Evolutionary conservation across 768 basidiomycete species (phyloP), one percentile per base, ranked within the genome.

Genomic region (Tylopilus balloui): DNA sequence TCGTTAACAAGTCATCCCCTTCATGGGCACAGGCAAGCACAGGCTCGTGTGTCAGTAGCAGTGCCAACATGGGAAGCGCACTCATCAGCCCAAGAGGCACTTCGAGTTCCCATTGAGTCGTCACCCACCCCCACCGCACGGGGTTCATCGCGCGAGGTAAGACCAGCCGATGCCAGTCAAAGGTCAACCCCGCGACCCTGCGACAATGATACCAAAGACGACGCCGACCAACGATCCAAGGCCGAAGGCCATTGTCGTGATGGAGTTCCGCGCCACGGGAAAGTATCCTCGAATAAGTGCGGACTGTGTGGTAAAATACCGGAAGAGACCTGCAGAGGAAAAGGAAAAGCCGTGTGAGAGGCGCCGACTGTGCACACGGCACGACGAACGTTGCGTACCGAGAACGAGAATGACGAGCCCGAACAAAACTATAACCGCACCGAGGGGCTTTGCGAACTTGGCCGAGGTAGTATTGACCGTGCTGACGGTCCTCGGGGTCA

Each of bases 261-360:
- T 62, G 4, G 73, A 69, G 15, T 73, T 39, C 9, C 79, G 69
- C n/a, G 80, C 77, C n/a, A 73, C 72, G 3, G 81, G 80, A 55
- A 80, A 83, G 39, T 70, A 56, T 9, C 79, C 78, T 32, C 72
- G 69, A 2, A 72, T 67, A 47, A 83, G 69, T 7, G 76, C 73
- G 1, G 62, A 57, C 56, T 83, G 81, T 4, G 81, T 70, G 1
- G 63, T 57, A 58, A 81, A 83, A 58, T 78, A 83, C n/a, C 81
- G 71, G 11, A 59, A 45, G 13, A 76, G 59, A 14, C 80, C 81
- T 83, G 5, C 8, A 14, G 8, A 37, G 13, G 8, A 10, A 28
- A 14, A 32, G 35, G 12, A 45, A 45, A 12, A 12, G 21, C 23
- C 8, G 15, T n/a, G 27, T 38, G 45, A 42, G 43, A 39, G 4